Evolutionary conservation across 306 rosid genomes (phyloP).

Genomic region (Acmispon strigosus): DNA sequence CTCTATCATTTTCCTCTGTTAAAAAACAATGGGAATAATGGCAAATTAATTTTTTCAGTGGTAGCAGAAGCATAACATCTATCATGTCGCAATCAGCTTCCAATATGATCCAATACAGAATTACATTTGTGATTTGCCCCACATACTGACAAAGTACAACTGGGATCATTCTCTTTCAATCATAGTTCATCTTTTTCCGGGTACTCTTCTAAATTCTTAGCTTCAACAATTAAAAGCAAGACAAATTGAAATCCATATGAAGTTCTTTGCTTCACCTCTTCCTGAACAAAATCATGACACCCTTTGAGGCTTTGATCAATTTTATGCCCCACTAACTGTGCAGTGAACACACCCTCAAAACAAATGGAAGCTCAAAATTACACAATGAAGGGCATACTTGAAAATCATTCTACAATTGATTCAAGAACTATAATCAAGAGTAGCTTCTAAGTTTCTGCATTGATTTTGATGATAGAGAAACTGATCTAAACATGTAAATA

Average conservation of each 20-base stretch:
- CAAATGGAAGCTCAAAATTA: background rate
- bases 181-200: background rate
- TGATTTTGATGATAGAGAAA: too few species aligned
- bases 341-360: background rate
- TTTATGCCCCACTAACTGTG: background rate
- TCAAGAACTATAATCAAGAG: too few species aligned
- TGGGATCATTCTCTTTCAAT: background rate
- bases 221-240: conserved; percentile 12
- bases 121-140: background rate
- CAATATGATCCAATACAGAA: conserved; percentile 20
- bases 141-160: conserved; percentile 6
- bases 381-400: background rate
- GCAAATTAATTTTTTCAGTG: background rate
- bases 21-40: conserved; percentile 6
- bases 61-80: background rate
- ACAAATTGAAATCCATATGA: conserved; percentile 1
- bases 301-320: background rate
- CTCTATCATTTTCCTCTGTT: conserved; percentile 11
- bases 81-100: conserved; percentile 34
- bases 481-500: too few species aligned
- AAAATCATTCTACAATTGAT: too few species aligned
- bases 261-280: conserved; percentile 11
- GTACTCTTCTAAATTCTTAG: background rate
- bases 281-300: background rate
- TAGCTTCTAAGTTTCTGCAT: too few species aligned